phyloP scores from a whole-genome alignment of 2,329 filamentous ascomycete species.

The Penicillium nordicum region DNA sequence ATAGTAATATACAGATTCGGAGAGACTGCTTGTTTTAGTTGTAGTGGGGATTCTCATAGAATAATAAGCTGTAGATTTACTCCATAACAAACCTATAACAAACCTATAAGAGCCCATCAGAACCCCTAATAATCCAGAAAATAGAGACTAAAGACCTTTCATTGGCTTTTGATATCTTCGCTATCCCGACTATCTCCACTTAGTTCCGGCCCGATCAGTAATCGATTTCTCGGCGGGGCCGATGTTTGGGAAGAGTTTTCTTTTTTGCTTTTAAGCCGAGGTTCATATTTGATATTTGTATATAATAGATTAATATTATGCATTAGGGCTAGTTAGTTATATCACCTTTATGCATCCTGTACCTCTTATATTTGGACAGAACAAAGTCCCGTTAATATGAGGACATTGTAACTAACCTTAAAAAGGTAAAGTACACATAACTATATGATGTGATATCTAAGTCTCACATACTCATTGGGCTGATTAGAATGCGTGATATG shows the following conservation, averaged over 20 bases:
- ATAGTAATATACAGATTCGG: neutral
- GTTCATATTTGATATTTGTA: neutral
- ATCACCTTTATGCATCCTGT: too few relatives aligned
- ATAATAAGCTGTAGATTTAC: neutral
- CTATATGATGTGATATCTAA: neutral
- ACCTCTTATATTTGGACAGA: too few relatives aligned
- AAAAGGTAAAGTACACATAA: too few relatives aligned
- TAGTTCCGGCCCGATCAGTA: slow-evolving; percentile 9
- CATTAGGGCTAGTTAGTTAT: neutral
- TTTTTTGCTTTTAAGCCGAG: slow-evolving; percentile 1
- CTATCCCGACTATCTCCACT: slow-evolving; percentile 1
- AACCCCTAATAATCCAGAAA: neutral
- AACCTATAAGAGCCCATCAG: neutral
- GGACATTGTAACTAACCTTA: too few relatives aligned
- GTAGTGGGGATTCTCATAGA: neutral
- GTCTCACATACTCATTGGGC: neutral
- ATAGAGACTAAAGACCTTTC: neutral
- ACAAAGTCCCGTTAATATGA: too few relatives aligned
- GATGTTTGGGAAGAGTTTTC: neutral
- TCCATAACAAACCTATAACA: neutral
- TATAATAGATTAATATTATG: neutral
- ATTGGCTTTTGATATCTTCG: neutral
- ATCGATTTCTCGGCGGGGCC: neutral
- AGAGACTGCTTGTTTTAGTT: neutral
- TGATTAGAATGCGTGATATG: neutral